Conservation (phyloP, 768 basidiomycete species). For the Cystofilobasidium ferigula region DNA sequence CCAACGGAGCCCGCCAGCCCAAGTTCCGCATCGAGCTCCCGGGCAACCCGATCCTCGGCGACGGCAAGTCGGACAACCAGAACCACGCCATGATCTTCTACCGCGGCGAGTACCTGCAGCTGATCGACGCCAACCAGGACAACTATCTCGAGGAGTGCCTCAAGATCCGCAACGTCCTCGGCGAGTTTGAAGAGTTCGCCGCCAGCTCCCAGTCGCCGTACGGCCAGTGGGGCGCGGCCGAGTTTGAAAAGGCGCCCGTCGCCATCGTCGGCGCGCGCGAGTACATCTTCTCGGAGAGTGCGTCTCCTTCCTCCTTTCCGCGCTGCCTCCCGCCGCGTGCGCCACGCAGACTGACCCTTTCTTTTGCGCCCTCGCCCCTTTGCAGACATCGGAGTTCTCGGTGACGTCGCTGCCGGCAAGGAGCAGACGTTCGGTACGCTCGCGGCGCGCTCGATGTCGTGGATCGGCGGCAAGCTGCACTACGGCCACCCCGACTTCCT, state of each 20-base stretch:
- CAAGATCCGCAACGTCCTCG: slow-evolving; percentile 96
- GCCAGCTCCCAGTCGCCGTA: slow-evolving; percentile 83
- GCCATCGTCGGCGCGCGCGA: slow-evolving; percentile 98
- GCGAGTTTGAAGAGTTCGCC: slow-evolving; percentile 89
- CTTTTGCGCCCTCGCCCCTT: not conserved
- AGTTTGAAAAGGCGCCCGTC: slow-evolving; percentile 77
- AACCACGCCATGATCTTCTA: slow-evolving; percentile 99
- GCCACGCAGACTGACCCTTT: no score
- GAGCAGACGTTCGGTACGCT: slow-evolving; percentile 99
- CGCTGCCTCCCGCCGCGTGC: no score
- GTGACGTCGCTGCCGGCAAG: slow-evolving; percentile 96
- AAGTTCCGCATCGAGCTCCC: slow-evolving; percentile 98
- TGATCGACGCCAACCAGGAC: slow-evolving; percentile 99
- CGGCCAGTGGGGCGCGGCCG: slow-evolving; percentile 74
- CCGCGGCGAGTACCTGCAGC: slow-evolving; percentile 96
- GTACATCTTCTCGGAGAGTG: slow-evolving; percentile 95
- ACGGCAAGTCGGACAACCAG: slow-evolving; percentile 99
- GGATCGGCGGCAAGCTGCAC: slow-evolving; percentile 96
- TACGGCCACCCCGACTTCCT: slow-evolving; percentile 99
- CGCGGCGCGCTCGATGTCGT: slow-evolving; percentile 86
- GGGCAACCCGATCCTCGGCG: slow-evolving; percentile 96
- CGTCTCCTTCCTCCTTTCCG: slow-evolving; percentile 5
- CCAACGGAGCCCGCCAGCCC: slow-evolving; percentile 76
- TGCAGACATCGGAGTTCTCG: slow-evolving; percentile 80
- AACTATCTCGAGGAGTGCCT: slow-evolving; percentile 99